These are phyloP conservation scores for Cupressus sempervirens DNA, from an alignment of 75 land plant genomes.

Conservation along the genomic window DNA sequence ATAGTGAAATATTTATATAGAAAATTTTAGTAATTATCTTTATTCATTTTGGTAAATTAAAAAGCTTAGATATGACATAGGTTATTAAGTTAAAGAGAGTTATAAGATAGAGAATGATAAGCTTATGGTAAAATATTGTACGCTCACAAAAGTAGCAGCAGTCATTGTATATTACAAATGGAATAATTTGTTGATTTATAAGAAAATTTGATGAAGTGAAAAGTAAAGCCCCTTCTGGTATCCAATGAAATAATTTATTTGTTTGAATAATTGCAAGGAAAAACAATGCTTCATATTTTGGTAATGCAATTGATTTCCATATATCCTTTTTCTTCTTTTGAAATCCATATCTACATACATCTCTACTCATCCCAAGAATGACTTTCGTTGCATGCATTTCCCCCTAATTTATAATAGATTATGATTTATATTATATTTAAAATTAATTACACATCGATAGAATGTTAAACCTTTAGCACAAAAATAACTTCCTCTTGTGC, in stretches of 20 bases:
- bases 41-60: not conserved
- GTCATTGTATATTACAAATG: not conserved
- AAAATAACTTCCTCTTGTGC: not conserved
- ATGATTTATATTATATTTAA: not conserved
- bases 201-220: not conserved
- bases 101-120: not conserved
- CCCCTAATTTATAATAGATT: not conserved
- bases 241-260: not conserved
- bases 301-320: not conserved
- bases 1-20: no score
- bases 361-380: not conserved
- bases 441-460: not conserved
- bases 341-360: not conserved
- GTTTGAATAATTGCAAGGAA: not conserved
- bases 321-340: no score
- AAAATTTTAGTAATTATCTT: no score
- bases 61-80: not conserved
- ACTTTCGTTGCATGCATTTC: not conserved
- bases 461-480: not conserved
- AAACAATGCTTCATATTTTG: not conserved
- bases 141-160: not conserved
- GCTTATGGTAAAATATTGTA: not conserved
- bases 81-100: not conserved
- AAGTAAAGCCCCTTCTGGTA: not conserved
- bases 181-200: no score